Evolutionary conservation across 352 stramenopile species (phyloP).

Genomic region (Phytophthora pinifolia): DNA sequence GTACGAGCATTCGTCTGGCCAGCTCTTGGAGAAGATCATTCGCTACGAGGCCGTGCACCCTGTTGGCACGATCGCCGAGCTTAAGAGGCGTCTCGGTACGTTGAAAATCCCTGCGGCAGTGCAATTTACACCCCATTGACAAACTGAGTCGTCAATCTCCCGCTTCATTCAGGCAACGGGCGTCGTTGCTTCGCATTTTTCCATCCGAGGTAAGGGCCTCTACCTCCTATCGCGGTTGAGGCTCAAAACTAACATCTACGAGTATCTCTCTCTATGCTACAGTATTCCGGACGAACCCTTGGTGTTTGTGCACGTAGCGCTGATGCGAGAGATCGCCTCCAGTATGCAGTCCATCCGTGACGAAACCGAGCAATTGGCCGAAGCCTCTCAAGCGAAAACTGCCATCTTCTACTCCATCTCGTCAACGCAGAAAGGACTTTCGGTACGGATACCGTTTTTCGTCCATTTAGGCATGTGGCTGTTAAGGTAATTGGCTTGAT

Average conservation of each 20-base stretch:
- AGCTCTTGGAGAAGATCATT: conserved; percentile 95
- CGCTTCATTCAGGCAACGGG: conserved; percentile 36
- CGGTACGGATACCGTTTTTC: conserved; percentile 33
- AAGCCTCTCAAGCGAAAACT: conserved; percentile 59
- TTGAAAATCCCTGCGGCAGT: not conserved
- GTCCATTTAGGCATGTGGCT: too few relatives aligned
- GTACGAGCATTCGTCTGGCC: conserved; percentile 91
- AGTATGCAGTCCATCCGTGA: conserved; percentile 93
- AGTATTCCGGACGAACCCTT: conserved; percentile 90
- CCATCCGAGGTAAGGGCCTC: conserved; percentile 73
- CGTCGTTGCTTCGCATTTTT: conserved; percentile 95
- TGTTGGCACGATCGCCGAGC: conserved; percentile 91
- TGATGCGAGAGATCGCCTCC: conserved; percentile 87
- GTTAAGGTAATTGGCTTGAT: conserved; percentile 4
- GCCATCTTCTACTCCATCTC: conserved; percentile 98
- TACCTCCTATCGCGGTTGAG: not conserved
- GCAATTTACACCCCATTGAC: not conserved
- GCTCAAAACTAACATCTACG: conserved; percentile 1
- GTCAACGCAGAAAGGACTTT: conserved; percentile 89
- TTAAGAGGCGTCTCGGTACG: conserved; percentile 88
- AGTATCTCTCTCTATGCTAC: conserved; percentile 1
- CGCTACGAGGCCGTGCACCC: conserved; percentile 95
- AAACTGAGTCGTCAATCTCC: not conserved
- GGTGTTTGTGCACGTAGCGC: conserved; percentile 94
- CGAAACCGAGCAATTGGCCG: conserved; percentile 60